Percentiles rank a stretch among this genome's conserved stretches.
Conservation (phyloP, 495 filamentous ascomycete genomes). For the Trichoderma parareesei region DNA sequence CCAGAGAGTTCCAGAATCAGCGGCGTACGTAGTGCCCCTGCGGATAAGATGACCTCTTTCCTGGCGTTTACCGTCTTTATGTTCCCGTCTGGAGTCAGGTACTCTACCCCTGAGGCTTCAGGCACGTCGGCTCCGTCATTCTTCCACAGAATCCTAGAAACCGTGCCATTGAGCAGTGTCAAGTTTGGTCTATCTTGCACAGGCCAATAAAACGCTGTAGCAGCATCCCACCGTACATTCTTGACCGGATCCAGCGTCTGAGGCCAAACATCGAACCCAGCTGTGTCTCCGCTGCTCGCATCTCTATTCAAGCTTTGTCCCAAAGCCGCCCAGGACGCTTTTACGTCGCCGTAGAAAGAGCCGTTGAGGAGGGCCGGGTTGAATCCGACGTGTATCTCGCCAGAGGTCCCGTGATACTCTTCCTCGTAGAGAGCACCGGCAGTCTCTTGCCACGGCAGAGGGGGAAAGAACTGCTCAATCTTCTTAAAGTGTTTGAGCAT, state of each 20-base stretch:
- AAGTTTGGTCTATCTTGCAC: conserved; percentile 28
- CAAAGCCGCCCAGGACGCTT: conserved; percentile 23
- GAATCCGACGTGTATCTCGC: conserved; percentile 43
- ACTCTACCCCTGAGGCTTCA: conserved; percentile 29
- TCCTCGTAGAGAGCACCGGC: conserved; percentile 37
- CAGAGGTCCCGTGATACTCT: conserved; percentile 38
- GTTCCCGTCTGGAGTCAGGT: conserved; percentile 22
- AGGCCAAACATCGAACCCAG: conserved; percentile 34
- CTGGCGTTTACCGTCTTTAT: conserved; percentile 30
- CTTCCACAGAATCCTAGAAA: conserved; percentile 28
- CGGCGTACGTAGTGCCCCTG: conserved; percentile 48
- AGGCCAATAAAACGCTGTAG: conserved; percentile 39
- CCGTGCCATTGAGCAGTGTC: conserved; percentile 26
- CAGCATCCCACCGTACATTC: conserved; percentile 25
- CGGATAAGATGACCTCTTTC: conserved; percentile 52
- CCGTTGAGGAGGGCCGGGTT: conserved; percentile 27
- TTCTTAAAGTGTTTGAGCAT: conserved; percentile 33
- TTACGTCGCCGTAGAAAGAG: conserved; percentile 20
- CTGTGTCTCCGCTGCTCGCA: conserved; percentile 32
- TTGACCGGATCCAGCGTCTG: conserved; percentile 26
- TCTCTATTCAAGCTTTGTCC: conserved; percentile 32
- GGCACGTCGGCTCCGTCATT: conserved; percentile 14
- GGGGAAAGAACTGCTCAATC: conserved; percentile 33
- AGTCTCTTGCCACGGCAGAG: conserved; percentile 29
- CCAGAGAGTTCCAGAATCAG: conserved; percentile 53